These are phyloP conservation scores for Protomyces macrosporus DNA, from an alignment of 1,139 yeast genomes.

Conservation along the genomic window DNA sequence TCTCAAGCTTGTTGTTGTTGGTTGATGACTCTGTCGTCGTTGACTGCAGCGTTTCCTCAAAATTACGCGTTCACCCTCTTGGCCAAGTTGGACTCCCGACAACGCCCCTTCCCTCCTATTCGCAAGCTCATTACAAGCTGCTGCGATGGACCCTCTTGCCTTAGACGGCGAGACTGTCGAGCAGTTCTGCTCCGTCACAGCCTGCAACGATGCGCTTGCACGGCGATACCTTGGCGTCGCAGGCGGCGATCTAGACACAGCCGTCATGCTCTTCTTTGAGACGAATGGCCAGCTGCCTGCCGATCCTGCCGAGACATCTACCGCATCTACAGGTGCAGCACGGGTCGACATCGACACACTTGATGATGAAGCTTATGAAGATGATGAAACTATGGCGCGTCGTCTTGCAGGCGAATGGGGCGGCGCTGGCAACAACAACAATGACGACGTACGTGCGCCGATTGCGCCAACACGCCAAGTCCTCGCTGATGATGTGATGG, in stretches of 20 bases:
- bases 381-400: slow-evolving; percentile 60
- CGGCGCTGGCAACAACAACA: neutral
- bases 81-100: neutral
- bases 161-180: slow-evolving; percentile 49
- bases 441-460: slow-evolving; percentile 65
- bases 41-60: too few relatives aligned
- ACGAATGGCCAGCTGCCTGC: slow-evolving; percentile 48
- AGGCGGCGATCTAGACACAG: slow-evolving; percentile 73
- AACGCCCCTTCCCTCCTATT: neutral
- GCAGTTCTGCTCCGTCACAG: slow-evolving; percentile 80
- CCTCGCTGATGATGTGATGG: slow-evolving; percentile 46
- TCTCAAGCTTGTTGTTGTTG: neutral
- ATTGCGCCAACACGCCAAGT: slow-evolving; percentile 79
- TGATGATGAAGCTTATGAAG: slow-evolving; percentile 35
- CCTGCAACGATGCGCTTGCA: slow-evolving; percentile 66
- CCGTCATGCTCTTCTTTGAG: slow-evolving; percentile 80
- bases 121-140: neutral
- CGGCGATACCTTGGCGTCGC: slow-evolving; percentile 73
- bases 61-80: neutral
- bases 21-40: neutral
- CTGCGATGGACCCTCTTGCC: neutral
- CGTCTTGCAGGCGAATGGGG: slow-evolving; percentile 55
- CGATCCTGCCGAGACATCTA: slow-evolving; percentile 30
- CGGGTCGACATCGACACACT: neutral
- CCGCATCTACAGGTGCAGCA: neutral